Base-by-base conservation (phyloP, 1,284 basidiomycete species). In the Mycena citricolor region DNA sequence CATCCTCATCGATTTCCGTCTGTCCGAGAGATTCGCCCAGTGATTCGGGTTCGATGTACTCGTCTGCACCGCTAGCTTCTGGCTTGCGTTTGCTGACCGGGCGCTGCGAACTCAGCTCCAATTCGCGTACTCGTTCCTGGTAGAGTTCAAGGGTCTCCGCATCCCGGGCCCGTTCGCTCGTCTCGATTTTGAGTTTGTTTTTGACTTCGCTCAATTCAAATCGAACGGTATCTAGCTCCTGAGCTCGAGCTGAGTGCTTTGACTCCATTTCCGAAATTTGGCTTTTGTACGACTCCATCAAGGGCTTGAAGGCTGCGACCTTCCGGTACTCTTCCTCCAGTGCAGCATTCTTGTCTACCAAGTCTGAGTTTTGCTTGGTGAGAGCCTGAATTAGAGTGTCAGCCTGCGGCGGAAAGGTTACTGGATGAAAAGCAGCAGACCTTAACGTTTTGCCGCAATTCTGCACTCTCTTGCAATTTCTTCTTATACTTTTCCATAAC, bases 401-500 rank as follows among this genome's bases (percentile, higher is more conserved):
- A 28, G 25, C 42, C 10, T 53, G 14, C 25, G 39, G 24, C 32
- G 36, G n/a, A n/a, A 25, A 33, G 2, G 31, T 29, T 19, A 41
- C 36, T 16, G n/a, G 36, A 21, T 20, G 29, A 43, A 34, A n/a
- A 37, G 7, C 22, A 22, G 33, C 29, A 4, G 8, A 32, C 90
- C 70, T 92, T 92, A 59, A 97, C 77, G 55, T 87, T 83, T 51
- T 92, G 81, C 19, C 91, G 82, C 29, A 95, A 74, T 56, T 94
- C 90, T 3, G 90, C 90, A 4, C 86, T 83, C 62, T 97, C 95
- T 57, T 98, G 95, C 4, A 98, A 76, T 68, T 98, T 98, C 76
- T 93, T 95, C 73, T 95, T 95, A 70, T 97, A 97, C 66, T 98
- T 99, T 66, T 98, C 94, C 77, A 97, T 92, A 24, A 95, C 94